Percentiles rank a stretch among this genome's conserved stretches.
Conservation (phyloP, 495 filamentous ascomycete genomes). For the Terfezia boudieri region DNA sequence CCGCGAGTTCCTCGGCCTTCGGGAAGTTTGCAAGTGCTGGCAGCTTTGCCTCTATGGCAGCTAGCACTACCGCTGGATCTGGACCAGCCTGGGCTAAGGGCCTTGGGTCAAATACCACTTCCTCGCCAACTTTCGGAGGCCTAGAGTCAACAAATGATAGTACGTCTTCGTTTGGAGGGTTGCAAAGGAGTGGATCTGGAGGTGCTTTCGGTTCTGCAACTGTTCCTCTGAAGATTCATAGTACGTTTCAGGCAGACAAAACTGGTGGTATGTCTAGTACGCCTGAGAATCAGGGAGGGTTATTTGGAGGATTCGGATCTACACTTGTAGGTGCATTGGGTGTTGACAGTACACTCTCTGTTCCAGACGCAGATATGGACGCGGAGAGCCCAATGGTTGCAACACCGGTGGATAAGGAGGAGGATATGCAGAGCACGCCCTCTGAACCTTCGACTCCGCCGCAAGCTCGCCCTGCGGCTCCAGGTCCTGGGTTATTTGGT, state of each 20-base stretch:
- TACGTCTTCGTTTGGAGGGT: conserved; percentile 13
- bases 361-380: conserved; percentile 35
- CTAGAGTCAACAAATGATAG: neutral
- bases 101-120: neutral
- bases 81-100: neutral
- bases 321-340: conserved; percentile 23
- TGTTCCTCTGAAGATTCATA: conserved; percentile 46
- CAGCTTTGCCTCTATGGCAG: neutral
- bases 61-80: neutral
- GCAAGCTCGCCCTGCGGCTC: conserved; percentile 14
- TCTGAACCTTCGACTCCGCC: conserved; percentile 17
- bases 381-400: conserved; percentile 14
- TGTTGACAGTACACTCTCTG: conserved; percentile 24
- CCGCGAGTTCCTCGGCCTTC: neutral
- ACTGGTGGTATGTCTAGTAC: conserved; percentile 26
- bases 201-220: conserved; percentile 30
- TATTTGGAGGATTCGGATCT: conserved; percentile 34
- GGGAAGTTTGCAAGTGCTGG: neutral
- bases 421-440: conserved; percentile 13
- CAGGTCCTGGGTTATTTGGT: neutral
- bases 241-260: conserved; percentile 57
- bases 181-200: conserved; percentile 11
- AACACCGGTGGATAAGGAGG: conserved; percentile 12
- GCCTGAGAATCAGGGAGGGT: conserved; percentile 19
- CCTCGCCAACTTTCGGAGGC: neutral